phyloP scores from a whole-genome alignment of 805 yeast genomes.

The Cyberlindnera bimundalis region DNA sequence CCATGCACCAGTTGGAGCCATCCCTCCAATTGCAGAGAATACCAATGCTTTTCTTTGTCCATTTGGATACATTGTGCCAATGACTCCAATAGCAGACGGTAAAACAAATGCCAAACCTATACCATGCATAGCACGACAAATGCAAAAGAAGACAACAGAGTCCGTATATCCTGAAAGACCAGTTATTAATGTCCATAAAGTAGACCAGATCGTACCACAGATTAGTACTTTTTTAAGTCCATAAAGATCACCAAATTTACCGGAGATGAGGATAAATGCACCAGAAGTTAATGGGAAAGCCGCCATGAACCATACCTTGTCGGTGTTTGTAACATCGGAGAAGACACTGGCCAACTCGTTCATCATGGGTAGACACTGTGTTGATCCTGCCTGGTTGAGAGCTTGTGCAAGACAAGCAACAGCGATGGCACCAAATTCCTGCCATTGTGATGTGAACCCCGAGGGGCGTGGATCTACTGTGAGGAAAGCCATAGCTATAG shows the following conservation, averaged over 20 bases:
- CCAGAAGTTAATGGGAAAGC: constrained; percentile 70
- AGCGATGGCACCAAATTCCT: constrained; percentile 29
- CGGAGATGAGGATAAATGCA: constrained; percentile 65
- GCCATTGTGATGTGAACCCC: constrained; percentile 11
- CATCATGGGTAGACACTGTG: constrained; percentile 37
- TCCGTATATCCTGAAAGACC: constrained; percentile 54
- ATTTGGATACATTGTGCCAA: constrained; percentile 43
- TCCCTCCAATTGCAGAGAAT: constrained; percentile 53
- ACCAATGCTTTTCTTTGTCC: constrained; percentile 50
- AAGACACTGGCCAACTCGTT: constrained; percentile 33
- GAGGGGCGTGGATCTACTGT: constrained; percentile 16
- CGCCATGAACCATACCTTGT: constrained; percentile 64
- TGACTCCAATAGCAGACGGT: constrained; percentile 58
- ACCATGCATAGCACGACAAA: constrained; percentile 58
- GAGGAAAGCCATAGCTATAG: background rate
- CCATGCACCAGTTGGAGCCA: constrained; percentile 60
- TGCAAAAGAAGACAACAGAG: constrained; percentile 47
- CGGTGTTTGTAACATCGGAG: constrained; percentile 25
- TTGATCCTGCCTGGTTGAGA: constrained; percentile 38
- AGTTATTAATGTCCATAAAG: constrained; percentile 57
- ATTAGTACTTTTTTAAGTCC: constrained; percentile 57
- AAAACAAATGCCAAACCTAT: constrained; percentile 54
- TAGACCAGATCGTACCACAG: constrained; percentile 52
- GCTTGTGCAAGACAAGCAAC: constrained; percentile 35
- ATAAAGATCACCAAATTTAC: constrained; percentile 67